Evolutionary conservation across 2,329 filamentous ascomycete species (phyloP).

Genomic region (Trichoderma polysporum): DNA sequence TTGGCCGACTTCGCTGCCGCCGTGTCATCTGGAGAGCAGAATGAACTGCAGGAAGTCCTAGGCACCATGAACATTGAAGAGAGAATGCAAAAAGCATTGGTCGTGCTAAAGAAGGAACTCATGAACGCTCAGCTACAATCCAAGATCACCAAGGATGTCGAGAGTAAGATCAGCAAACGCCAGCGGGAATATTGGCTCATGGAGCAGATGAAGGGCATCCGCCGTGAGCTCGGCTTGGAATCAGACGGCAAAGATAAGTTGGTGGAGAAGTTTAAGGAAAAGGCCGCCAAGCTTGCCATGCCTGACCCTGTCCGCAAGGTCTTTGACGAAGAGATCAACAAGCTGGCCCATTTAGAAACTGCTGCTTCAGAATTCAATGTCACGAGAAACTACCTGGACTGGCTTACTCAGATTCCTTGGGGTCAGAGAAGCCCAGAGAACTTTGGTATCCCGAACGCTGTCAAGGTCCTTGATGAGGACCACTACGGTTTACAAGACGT

Average conservation of each 20-base stretch:
- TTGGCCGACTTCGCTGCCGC: slow-evolving; percentile 96
- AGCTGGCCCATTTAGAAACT: slow-evolving; percentile 90
- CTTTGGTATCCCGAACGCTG: slow-evolving; percentile 89
- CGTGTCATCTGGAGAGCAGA: slow-evolving; percentile 89
- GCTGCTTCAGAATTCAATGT: slow-evolving; percentile 98
- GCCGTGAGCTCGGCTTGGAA: slow-evolving; percentile 91
- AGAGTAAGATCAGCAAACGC: slow-evolving; percentile 94
- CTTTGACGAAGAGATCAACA: slow-evolving; percentile 97
- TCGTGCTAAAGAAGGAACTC: slow-evolving; percentile 94
- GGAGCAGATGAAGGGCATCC: slow-evolving; percentile 99
- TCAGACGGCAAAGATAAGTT: slow-evolving; percentile 98
- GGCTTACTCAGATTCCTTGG: slow-evolving; percentile 98
- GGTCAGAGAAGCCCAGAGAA: slow-evolving; percentile 94
- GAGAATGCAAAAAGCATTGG: slow-evolving; percentile 83
- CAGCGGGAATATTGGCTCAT: slow-evolving; percentile 98
- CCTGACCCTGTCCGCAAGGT: slow-evolving; percentile 95
- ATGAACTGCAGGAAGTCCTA: slow-evolving; percentile 88
- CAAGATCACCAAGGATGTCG: slow-evolving; percentile 97
- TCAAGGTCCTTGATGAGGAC: slow-evolving; percentile 89
- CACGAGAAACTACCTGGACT: slow-evolving; percentile 96
- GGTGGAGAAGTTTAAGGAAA: slow-evolving; percentile 96
- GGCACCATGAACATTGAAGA: slow-evolving; percentile 89
- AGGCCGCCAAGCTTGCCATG: slow-evolving; percentile 91
- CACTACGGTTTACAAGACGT: slow-evolving; percentile 97
- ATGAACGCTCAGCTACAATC: slow-evolving; percentile 97